These are phyloP conservation scores for Tolypocladium ophioglossoides DNA, from an alignment of 2,329 filamentous ascomycete species.

Conservation along the genomic window DNA sequence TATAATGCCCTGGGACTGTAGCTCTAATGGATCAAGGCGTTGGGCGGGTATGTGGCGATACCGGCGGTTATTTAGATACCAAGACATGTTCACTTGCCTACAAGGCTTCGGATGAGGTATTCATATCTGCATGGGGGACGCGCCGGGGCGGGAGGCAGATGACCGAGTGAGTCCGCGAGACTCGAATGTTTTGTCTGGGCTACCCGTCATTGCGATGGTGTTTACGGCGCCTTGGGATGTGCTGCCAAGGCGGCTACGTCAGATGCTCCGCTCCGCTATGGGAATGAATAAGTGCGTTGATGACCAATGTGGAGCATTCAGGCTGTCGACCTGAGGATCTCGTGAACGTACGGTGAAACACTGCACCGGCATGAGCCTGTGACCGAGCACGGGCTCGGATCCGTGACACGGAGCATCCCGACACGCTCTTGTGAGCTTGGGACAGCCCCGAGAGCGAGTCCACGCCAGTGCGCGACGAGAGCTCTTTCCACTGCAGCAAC, in stretches of 20 bases:
- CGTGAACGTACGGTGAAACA: background rate
- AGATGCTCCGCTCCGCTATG: background rate
- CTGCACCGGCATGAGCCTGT: background rate
- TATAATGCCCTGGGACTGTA: slow-evolving; percentile 21
- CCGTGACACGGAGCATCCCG: background rate
- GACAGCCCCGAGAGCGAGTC: background rate
- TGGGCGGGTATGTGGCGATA: background rate
- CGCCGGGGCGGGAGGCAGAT: background rate
- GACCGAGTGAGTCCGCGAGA: background rate
- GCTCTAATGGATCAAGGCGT: background rate
- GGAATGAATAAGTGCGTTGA: background rate
- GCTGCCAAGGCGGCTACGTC: too few species aligned
- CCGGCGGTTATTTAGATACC: background rate
- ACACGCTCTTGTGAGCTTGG: too few species aligned
- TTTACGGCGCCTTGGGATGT: background rate
- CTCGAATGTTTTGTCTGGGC: background rate
- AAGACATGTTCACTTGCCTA: background rate
- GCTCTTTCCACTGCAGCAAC: background rate
- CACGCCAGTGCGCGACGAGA: background rate
- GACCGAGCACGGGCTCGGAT: background rate
- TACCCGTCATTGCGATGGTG: background rate
- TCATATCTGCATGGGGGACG: too few species aligned
- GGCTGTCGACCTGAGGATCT: background rate
- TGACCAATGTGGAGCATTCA: background rate
- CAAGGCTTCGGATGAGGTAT: background rate